Evolutionary conservation across 306 rosid species (phyloP).

Genomic region (Purshia tridentata): DNA sequence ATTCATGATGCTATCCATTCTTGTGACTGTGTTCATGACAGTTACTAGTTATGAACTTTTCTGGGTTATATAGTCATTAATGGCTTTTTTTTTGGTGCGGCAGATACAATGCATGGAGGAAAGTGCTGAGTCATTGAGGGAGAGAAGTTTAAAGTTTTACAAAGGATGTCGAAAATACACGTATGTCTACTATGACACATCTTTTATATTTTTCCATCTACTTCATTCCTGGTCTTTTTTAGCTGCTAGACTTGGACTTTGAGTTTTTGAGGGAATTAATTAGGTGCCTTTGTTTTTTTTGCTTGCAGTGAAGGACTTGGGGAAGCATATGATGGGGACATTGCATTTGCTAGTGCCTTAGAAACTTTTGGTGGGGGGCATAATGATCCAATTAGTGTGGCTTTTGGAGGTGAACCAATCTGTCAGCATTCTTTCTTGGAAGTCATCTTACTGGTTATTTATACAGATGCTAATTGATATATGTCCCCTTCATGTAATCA

Average conservation of each 20-base stretch:
- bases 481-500: background rate
- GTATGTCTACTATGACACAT: slow-evolving; percentile 46
- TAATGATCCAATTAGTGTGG: slow-evolving; percentile 97
- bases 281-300: slow-evolving; percentile 15
- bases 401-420: slow-evolving; percentile 81
- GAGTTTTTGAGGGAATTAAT: slow-evolving; percentile 24
- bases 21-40: background rate
- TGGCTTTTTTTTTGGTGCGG: slow-evolving; percentile 37
- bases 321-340: slow-evolving; percentile 97
- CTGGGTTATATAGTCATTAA: slow-evolving; percentile 14
- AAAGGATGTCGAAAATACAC: slow-evolving; percentile 99
- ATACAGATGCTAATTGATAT: background rate
- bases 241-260: background rate
- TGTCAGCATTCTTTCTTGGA: background rate
- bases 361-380: slow-evolving; percentile 99
- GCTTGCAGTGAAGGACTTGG: slow-evolving; percentile 90
- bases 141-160: slow-evolving; percentile 85
- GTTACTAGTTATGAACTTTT: background rate
- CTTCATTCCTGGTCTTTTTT: background rate
- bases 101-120: slow-evolving; percentile 99
- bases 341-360: slow-evolving; percentile 96
- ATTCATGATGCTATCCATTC: background rate
- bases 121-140: slow-evolving; percentile 91
- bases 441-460: background rate
- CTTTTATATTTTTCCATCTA: background rate